A percentile compares a stretch with the other conserved stretches of the same genome.
phyloP scores from a whole-genome alignment of 23 red algal genomes.

The Chondrus crispus region DNA sequence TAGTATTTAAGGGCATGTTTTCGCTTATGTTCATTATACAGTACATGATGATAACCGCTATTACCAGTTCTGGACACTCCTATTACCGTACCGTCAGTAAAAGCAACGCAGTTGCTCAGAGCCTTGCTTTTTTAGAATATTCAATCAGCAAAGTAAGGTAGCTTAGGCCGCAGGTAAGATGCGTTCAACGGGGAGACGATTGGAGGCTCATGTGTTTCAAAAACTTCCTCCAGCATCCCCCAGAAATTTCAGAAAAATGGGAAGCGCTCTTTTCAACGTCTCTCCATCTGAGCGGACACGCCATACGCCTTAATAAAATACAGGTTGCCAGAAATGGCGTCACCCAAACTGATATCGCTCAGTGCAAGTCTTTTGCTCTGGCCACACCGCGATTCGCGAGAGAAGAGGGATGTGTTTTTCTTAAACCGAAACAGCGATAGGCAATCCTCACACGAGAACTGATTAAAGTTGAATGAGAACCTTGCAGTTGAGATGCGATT shows the following conservation, averaged over 20 bases:
- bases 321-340: neutral
- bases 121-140: no score
- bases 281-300: neutral
- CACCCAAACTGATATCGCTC: neutral
- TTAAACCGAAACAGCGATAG: neutral
- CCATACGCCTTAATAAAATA: neutral
- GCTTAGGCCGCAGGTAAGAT: no score
- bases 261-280: neutral
- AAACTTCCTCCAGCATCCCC: neutral
- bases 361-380: neutral
- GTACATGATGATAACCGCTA: no score
- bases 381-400: neutral
- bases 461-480: neutral
- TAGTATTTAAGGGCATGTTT: no score
- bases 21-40: no score
- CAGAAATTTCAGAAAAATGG: slow-evolving; percentile 16
- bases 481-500: neutral
- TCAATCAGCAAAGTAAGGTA: no score
- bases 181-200: no score
- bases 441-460: neutral
- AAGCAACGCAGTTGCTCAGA: no score
- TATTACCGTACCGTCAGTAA: no score
- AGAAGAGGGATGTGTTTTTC: neutral
- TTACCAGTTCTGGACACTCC: no score
- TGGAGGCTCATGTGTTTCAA: no score